Conservation (phyloP, 768 basidiomycete genomes). For the Collybia mongolica region DNA sequence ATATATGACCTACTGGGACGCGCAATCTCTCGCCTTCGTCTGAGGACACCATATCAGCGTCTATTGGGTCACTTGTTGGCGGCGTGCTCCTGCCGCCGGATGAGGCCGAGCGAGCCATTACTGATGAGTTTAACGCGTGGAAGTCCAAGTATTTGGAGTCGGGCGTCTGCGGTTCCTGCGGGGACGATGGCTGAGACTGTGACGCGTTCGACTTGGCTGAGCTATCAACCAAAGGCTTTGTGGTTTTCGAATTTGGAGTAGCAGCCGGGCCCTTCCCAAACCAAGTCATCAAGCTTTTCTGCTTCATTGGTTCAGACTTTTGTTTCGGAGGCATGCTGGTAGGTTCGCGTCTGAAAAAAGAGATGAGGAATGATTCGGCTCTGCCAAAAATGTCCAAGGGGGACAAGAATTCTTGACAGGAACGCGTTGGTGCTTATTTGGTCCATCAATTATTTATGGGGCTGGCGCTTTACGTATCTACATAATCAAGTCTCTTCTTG, state of each 20-base stretch:
- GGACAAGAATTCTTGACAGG: not conserved
- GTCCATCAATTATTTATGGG: constrained; percentile 2
- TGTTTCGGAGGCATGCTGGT: constrained; percentile 38
- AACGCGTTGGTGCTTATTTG: constrained; percentile 37
- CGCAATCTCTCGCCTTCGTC: constrained; percentile 40
- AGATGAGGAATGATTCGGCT: too few relatives aligned
- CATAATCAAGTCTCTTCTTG: not conserved
- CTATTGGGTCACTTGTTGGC: constrained; percentile 76
- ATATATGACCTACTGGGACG: constrained; percentile 12
- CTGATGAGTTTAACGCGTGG: constrained; percentile 35
- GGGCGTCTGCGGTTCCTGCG: constrained; percentile 39
- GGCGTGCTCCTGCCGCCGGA: constrained; percentile 60
- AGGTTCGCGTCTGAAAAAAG: not conserved
- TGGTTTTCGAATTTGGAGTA: constrained; percentile 19
- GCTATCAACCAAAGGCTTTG: constrained; percentile 15
- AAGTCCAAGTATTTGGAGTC: constrained; percentile 30
- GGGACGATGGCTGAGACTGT: constrained; percentile 22
- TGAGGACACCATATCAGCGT: constrained; percentile 68
- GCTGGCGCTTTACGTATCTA: not conserved
- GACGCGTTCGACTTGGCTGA: constrained; percentile 29
- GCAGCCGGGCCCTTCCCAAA: constrained; percentile 41
- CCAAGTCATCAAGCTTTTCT: constrained; percentile 74
- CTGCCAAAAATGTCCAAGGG: not conserved
- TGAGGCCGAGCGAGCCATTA: constrained; percentile 38
- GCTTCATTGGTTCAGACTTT: constrained; percentile 51